Conservation (phyloP, 768 basidiomycete species). For the Pisolithus marmoratus region DNA sequence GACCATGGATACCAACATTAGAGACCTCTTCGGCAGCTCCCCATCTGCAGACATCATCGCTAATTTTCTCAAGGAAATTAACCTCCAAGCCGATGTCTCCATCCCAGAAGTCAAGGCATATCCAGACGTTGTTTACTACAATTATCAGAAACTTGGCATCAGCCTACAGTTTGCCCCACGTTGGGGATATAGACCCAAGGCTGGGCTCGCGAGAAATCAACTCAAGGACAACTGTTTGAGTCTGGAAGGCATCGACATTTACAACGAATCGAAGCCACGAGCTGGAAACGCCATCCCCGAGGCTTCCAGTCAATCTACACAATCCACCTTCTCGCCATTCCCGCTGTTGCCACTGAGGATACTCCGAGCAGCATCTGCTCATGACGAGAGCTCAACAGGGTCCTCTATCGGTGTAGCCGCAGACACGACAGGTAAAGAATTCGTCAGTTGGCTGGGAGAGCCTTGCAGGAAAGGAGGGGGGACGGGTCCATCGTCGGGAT, state of each 20-base stretch:
- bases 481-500: slow-evolving; percentile 73
- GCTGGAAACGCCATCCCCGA: slow-evolving; percentile 10
- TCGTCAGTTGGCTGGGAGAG: slow-evolving; percentile 74
- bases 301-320: slow-evolving; percentile 38
- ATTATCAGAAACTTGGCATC: slow-evolving; percentile 73
- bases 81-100: slow-evolving; percentile 17
- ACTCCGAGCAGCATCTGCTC: slow-evolving; percentile 23
- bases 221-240: slow-evolving; percentile 46
- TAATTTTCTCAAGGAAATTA: slow-evolving; percentile 37
- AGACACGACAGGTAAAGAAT: slow-evolving; percentile 67
- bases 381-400: slow-evolving; percentile 28
- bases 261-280: slow-evolving; percentile 49
- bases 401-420: slow-evolving; percentile 37
- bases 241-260: slow-evolving; percentile 77
- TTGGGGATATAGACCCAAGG: slow-evolving; percentile 54
- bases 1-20: slow-evolving; percentile 15
- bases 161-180: slow-evolving; percentile 73
- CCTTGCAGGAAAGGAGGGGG: slow-evolving; percentile 91
- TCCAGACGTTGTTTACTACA: slow-evolving; percentile 81
- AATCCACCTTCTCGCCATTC: slow-evolving; percentile 51
- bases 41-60: slow-evolving; percentile 44
- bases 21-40: slow-evolving; percentile 44
- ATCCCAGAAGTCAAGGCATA: slow-evolving; percentile 70
- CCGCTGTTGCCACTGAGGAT: slow-evolving; percentile 51
- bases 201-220: slow-evolving; percentile 39